Evolutionary conservation across 805 yeast genomes (phyloP).

Genomic region (Tetrapisispora pingtungensis): DNA sequence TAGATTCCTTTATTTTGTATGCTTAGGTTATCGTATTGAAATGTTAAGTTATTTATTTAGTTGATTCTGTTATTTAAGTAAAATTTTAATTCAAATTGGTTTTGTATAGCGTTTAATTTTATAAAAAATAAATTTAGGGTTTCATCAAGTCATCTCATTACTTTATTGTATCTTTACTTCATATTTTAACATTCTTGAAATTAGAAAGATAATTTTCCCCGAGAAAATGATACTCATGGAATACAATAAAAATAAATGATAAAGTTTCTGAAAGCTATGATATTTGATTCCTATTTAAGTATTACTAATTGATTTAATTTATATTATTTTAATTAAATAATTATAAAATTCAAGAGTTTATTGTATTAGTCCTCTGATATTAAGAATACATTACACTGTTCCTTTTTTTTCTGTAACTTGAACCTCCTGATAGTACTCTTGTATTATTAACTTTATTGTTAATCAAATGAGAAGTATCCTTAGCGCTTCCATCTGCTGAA

Average conservation of each 20-base stretch:
- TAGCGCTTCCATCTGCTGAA: not conserved
- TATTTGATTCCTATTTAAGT: too few relatives aligned
- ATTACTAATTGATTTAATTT: not conserved
- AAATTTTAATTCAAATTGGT: too few relatives aligned
- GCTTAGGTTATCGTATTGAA: too few relatives aligned
- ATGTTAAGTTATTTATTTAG: too few relatives aligned
- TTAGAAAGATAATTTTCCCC: not conserved
- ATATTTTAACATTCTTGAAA: too few relatives aligned
- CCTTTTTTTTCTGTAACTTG: constrained; percentile 4
- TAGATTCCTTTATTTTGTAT: too few relatives aligned
- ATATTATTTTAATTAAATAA: not conserved
- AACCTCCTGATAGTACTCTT: not conserved
- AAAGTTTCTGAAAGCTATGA: not conserved
- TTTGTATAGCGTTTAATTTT: too few relatives aligned
- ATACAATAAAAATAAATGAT: too few relatives aligned
- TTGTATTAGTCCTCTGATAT: not conserved
- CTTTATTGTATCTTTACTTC: too few relatives aligned
- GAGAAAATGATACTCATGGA: not conserved
- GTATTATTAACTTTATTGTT: not conserved
- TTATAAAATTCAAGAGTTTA: not conserved
- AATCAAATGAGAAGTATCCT: not conserved
- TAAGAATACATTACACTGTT: constrained; percentile 3
- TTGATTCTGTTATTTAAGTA: too few relatives aligned
- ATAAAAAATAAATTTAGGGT: too few relatives aligned
- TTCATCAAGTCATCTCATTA: too few relatives aligned